Evolutionary conservation across 805 yeast genomes (phyloP), one percentile per base, ranked within the genome.

Genomic region (Yamadazyma scolyti): DNA sequence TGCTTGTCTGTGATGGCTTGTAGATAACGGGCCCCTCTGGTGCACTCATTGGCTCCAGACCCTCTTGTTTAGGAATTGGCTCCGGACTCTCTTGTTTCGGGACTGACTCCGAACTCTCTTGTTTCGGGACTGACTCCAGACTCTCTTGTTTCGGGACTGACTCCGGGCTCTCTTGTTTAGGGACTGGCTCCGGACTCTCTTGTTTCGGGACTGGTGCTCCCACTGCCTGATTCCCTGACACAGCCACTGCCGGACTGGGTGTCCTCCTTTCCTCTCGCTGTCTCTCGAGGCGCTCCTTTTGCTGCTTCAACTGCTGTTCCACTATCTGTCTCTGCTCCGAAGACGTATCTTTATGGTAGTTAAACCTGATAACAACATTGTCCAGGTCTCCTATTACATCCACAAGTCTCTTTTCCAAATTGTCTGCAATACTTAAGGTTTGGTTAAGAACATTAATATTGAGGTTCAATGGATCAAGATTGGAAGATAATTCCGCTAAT

Each of bases 321-420:
- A 38, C 43, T 9, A 46, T 36, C 12, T 43, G 34, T 18, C 50
- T 39, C 34, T 59, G 65, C 27, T 54, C 56, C 24, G 31, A 30
- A 12, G 30, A 43, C 5, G 42, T 44, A 20, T 25, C 33, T 18
- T 40, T 40, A 3, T 37, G 23, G 30, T 42, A 47, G 11, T 27
- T 41, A 24, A 60, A 39, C 25, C 66, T 36, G 10, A 56, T 34
- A 6, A 54, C 63, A 8, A 51, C 40, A 35, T 47, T 56, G 6
- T 41, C 33, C 2, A 36, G 38, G 27, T 38, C 43, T 21, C 63
- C 54, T 16, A 51, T 40, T 7, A 57, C 6, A 11, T 28, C 32
- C 11, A 14, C 12, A 20, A 34, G 12, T 11, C 11, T 18, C n/a
- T 9, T 18, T 13, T 22, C 25, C 6, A 9, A 28, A 14, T 29